Percentiles rank a stretch among this genome's conserved stretches.
These are phyloP conservation scores for Kwoniella pini DNA, from an alignment of 768 basidiomycete species.

Conservation along the genomic window DNA sequence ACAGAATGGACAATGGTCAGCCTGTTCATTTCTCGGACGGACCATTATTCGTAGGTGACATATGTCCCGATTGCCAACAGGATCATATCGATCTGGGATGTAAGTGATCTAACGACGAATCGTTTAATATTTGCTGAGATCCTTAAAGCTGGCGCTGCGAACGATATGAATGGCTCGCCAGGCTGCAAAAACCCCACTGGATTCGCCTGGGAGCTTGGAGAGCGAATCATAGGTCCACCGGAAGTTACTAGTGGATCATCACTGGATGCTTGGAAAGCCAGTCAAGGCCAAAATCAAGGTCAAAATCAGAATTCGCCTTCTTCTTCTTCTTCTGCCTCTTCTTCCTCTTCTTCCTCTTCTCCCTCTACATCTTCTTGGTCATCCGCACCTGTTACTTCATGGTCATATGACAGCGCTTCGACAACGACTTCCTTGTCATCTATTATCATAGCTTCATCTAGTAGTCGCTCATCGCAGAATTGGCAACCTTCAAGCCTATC, in stretches of 20 bases:
- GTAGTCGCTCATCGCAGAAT: too few species aligned
- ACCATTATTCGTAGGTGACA: not conserved
- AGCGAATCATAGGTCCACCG: not conserved
- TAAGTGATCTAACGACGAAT: not conserved
- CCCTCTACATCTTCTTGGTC: not conserved
- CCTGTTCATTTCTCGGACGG: slow-evolving; percentile 1
- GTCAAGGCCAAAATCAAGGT: not conserved
- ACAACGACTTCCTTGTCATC: too few species aligned
- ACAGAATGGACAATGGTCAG: not conserved
- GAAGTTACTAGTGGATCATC: not conserved
- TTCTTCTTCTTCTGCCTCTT: not conserved
- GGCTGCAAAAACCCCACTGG: not conserved
- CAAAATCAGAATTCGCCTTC: not conserved
- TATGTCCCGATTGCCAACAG: not conserved
- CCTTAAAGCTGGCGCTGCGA: not conserved
- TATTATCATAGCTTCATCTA: too few species aligned
- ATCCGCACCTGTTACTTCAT: too few species aligned
- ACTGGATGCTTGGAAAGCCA: not conserved
- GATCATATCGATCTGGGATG: not conserved
- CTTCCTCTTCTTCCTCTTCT: not conserved
- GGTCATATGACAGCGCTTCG: too few species aligned
- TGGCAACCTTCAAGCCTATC: too few species aligned
- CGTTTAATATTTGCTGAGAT: too few species aligned
- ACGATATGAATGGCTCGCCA: not conserved
- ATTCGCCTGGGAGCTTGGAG: not conserved